A percentile compares a stretch with the other conserved stretches of the same genome.
Conservation (phyloP, 2,329 filamentous ascomycete genomes). For the Periconia digitata region DNA sequence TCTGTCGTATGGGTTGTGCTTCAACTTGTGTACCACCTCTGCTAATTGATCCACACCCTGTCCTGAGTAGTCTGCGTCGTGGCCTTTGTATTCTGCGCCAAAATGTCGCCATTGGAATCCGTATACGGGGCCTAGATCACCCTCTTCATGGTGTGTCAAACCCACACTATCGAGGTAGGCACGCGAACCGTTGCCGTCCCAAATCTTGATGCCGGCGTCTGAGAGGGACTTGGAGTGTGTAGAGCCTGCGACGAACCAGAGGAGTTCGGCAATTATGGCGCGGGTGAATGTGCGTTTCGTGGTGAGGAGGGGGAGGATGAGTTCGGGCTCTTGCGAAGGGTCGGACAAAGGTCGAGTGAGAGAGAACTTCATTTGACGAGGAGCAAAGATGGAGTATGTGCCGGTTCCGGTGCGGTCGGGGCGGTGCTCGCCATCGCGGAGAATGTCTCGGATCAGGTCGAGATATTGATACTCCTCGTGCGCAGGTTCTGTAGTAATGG, state of each 20-base stretch:
- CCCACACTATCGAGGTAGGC: slow-evolving; percentile 86
- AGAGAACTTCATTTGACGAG: slow-evolving; percentile 80
- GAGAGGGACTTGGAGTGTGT: slow-evolving; percentile 79
- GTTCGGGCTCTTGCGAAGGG: slow-evolving; percentile 46
- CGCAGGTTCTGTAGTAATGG: slow-evolving; percentile 11
- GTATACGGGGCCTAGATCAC: slow-evolving; percentile 93
- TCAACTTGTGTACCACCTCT: slow-evolving; percentile 85
- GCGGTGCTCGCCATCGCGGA: slow-evolving; percentile 80
- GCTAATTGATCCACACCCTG: slow-evolving; percentile 92
- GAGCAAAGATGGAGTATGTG: slow-evolving; percentile 86
- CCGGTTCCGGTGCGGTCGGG: slow-evolving; percentile 94
- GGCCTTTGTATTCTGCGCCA: slow-evolving; percentile 75
- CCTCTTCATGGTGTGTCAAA: slow-evolving; percentile 76
- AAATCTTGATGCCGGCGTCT: slow-evolving; percentile 87
- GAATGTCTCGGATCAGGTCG: slow-evolving; percentile 81
- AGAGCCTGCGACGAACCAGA: slow-evolving; percentile 89
- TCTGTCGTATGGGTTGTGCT: slow-evolving; percentile 81
- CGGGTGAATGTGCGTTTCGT: slow-evolving; percentile 95
- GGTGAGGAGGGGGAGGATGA: slow-evolving; percentile 87
- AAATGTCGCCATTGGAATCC: slow-evolving; percentile 99
- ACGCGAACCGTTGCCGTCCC: slow-evolving; percentile 95
- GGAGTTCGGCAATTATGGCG: slow-evolving; percentile 85
- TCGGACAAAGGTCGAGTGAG: slow-evolving; percentile 61
- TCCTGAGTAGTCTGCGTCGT: slow-evolving; percentile 76
- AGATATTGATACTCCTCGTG: slow-evolving; percentile 97